Evolutionary conservation across 306 rosid species (phyloP), one percentile per base, ranked within the genome.

Genomic region (Prunus mira): DNA sequence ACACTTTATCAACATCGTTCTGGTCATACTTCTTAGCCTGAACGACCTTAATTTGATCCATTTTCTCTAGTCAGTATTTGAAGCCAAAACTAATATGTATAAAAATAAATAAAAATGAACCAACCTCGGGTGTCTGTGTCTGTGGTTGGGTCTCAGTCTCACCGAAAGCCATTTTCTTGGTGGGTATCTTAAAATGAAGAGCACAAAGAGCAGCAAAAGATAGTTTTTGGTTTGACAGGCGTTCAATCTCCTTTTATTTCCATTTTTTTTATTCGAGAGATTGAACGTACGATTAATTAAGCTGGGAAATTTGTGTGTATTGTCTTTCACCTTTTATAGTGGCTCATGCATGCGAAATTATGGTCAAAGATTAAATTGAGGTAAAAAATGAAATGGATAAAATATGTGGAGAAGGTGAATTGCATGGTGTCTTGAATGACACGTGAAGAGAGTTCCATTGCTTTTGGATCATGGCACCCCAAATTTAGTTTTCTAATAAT

Each of bases 1-100:
- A 4, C 54, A 49, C 54, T 15, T 5, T 52, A 5, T 52, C 57
- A 18, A 52, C 57, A 18, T 18, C 4, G 46, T 81, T 81, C 30
- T 79, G 80, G 9, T 87, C 89, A 6, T 64, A 1, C 32, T 76
- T 76, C 43, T 76, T 80, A 0, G 93, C 85, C 51, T 96, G 98
- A 61, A 51, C 96, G 73, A 91, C 77, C 50, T 87, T 89, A 5
- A 52, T 52, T 52, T 52, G 8, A 52, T 52, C 57, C 57, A 5
- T 4, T 17, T 52, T 49, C 1, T 49, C 18, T 49, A 38, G 43
- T 38, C 43, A 38, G 43, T 38, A 38, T 38, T 38, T 38, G 9
- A 38, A 38, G 43, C 43, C 54, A 12, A 49, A 49, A 49, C 52
- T 13, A 12, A 49, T 6, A 15, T 13, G 14, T 49, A 49, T 14